A percentile compares a stretch with the other conserved stretches of the same genome.
Evolutionary conservation across 768 basidiomycete species (phyloP).

Genomic region (Pulveroboletus ravenelii): DNA sequence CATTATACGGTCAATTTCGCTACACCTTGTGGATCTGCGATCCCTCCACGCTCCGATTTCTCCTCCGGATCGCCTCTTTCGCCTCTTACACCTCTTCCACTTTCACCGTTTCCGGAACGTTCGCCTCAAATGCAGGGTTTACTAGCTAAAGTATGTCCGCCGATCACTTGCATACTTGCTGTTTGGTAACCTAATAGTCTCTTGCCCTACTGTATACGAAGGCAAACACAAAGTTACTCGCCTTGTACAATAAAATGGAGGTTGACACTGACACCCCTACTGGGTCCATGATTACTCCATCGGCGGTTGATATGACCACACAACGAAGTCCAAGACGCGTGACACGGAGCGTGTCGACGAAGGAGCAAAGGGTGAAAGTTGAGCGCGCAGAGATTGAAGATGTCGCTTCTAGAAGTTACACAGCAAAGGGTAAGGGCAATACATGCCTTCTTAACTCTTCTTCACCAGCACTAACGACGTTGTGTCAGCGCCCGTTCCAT

Average conservation of each 20-base stretch:
- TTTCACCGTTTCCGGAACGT: constrained; percentile 36
- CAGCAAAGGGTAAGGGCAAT: constrained; percentile 1
- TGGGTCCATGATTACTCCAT: neutral
- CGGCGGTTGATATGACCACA: constrained; percentile 1
- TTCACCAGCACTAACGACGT: constrained; percentile 1
- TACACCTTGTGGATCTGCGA: constrained; percentile 19
- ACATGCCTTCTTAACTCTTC: neutral
- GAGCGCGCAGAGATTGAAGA: neutral
- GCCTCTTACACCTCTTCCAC: constrained; percentile 49
- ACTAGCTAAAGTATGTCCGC: constrained; percentile 17
- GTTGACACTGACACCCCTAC: neutral
- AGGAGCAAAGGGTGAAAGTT: constrained; percentile 10
- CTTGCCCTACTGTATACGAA: neutral
- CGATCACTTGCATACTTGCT: neutral
- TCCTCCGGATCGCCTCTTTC: constrained; percentile 29
- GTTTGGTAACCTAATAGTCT: neutral
- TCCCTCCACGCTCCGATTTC: neutral
- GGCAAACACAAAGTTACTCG: neutral
- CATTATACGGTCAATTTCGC: constrained; percentile 26
- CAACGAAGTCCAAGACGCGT: constrained; percentile 17
- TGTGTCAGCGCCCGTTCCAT: neutral
- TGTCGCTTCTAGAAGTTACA: neutral
- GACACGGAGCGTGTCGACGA: constrained; percentile 29
- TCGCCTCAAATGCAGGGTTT: constrained; percentile 11
- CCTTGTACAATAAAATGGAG: neutral